Evolutionary conservation across 768 basidiomycete species (phyloP), one percentile per base, ranked within the genome.

Genomic region (Stropharia rugosoannulata): DNA sequence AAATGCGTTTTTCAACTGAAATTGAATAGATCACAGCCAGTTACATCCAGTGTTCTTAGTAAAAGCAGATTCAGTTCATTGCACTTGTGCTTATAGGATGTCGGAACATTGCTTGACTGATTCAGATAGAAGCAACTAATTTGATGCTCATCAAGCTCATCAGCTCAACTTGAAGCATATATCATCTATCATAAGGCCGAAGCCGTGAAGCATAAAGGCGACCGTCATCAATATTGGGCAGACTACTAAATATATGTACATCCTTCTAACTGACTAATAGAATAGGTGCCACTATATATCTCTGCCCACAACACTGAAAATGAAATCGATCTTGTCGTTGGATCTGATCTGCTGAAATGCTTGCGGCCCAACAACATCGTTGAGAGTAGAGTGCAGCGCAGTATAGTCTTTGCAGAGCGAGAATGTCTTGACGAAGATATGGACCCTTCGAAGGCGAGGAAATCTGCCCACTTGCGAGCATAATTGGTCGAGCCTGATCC

Each of bases 321-420:
- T n/a, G 40, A 61, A 56, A 4, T 54, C 42, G 7, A 56, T 11
- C 15, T 56, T 16, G 35, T 52, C 6, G 18, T 54, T 47, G 27
- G 11, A 39, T 36, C 22, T 37, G 10, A 58, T 22, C 27, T 37
- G 37, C 4, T 36, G 51, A 42, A 61, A 61, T 4, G 32, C 52
- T 38, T 36, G 38, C 15, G 10, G 36, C 2, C 43, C 52, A 13
- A 59, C 56, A 6, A 56, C 51, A 19, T 51, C 55, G 6, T 16
- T 18, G 45, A 59, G 51, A 29, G 29, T 22, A 5, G 25, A 39
- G 15, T 57, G 55, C 27, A 62, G 41, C 18, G 41, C 43, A 3
- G 40, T 27, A 18, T 46, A 41, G 25, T 49, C 54, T 10, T 35
- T 35, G 12, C 16, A 55, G 35, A 18, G 44, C 1, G 51, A 52